Percentiles rank a stretch among this genome's conserved stretches.
Evolutionary conservation across 192 early-diverging fungal species (phyloP).

Genomic region (Spizellomyces punctatus): DNA sequence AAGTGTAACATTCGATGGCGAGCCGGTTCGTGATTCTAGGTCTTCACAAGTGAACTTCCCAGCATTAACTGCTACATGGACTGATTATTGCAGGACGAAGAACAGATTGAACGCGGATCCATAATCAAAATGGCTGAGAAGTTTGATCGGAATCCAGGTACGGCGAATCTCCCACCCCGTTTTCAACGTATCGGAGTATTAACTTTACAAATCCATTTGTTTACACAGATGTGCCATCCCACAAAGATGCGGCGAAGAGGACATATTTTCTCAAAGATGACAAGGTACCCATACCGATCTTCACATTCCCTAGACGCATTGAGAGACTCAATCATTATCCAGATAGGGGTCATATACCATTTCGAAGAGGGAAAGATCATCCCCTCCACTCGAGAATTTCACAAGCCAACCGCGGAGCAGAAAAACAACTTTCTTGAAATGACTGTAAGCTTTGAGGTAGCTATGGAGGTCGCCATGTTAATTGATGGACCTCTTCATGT

Average conservation of each 20-base stretch:
- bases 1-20: constrained; percentile 54
- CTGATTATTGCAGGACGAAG: constrained; percentile 14
- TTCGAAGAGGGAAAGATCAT: constrained; percentile 52
- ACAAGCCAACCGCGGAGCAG: constrained; percentile 57
- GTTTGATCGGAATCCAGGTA: constrained; percentile 45
- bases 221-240: constrained; percentile 30
- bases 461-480: no score
- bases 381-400: constrained; percentile 54
- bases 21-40: constrained; percentile 9
- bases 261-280: constrained; percentile 60
- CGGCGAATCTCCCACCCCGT: not conserved
- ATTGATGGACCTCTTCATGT: no score
- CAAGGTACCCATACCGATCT: constrained; percentile 29
- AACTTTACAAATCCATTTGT: not conserved
- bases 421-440: constrained; percentile 49
- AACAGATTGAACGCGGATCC: constrained; percentile 13
- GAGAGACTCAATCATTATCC: not conserved
- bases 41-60: no score
- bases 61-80: not conserved
- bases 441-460: constrained; percentile 36
- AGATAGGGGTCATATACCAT: constrained; percentile 59
- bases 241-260: constrained; percentile 52
- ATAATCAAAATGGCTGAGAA: constrained; percentile 66
- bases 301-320: no score
- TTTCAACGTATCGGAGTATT: not conserved